These are phyloP conservation scores for Aspergillus sp. DNA, from an alignment of 2,329 filamentous ascomycete genomes.

Conservation along the genomic window DNA sequence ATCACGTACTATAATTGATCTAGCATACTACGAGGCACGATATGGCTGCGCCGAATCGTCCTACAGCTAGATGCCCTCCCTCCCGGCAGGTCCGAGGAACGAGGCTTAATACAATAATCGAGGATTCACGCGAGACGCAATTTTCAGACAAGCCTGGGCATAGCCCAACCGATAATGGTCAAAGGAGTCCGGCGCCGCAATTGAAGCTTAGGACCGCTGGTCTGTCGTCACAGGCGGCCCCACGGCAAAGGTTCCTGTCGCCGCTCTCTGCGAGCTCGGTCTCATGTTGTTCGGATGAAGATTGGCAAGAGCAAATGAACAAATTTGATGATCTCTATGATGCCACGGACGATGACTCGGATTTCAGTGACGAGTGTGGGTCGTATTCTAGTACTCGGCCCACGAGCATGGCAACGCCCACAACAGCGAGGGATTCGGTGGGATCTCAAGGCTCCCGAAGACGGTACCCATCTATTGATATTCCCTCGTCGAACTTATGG, in stretches of 20 bases:
- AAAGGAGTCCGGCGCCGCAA: slow-evolving; percentile 22
- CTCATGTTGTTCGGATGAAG: slow-evolving; percentile 52
- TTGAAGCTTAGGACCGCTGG: slow-evolving; percentile 38
- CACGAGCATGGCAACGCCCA: slow-evolving; percentile 47
- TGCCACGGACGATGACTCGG: slow-evolving; percentile 74
- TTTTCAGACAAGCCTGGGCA: slow-evolving; percentile 19
- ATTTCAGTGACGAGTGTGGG: slow-evolving; percentile 48
- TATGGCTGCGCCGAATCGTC: slow-evolving; percentile 49
- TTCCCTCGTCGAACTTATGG: slow-evolving; percentile 59
- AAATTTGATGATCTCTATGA: slow-evolving; percentile 89
- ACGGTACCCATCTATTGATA: slow-evolving; percentile 59
- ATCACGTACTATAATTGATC: slow-evolving; percentile 30
- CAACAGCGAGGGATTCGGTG: slow-evolving; percentile 38
- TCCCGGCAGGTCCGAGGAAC: slow-evolving; percentile 59
- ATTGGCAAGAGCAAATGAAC: slow-evolving; percentile 64
- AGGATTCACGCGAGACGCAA: slow-evolving; percentile 48
- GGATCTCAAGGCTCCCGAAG: slow-evolving; percentile 43
- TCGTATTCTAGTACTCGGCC: slow-evolving; percentile 52
- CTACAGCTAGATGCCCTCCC: slow-evolving; percentile 53
- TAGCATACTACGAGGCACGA: slow-evolving; percentile 29
- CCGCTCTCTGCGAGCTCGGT: slow-evolving; percentile 33
- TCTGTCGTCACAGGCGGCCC: slow-evolving; percentile 23
- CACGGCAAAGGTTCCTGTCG: slow-evolving; percentile 29
- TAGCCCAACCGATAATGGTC: not conserved
- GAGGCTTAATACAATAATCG: slow-evolving; percentile 65